Conservation (phyloP, 2,329 filamentous ascomycete species). For the Drechslerella dactyloides region DNA sequence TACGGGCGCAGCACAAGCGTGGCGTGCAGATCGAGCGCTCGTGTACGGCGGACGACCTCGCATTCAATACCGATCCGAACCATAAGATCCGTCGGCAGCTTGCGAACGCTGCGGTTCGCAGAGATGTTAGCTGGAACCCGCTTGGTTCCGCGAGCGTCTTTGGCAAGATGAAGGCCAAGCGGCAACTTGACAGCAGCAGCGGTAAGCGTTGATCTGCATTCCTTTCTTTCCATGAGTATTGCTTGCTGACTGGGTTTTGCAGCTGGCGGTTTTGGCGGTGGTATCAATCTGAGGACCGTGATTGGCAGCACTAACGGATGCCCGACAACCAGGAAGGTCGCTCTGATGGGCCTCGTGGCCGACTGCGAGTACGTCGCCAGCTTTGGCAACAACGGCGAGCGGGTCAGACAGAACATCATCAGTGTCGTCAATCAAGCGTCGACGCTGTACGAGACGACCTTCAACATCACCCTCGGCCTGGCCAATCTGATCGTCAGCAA, state of each 20-base stretch:
- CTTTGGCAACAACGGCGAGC: constrained; percentile 66
- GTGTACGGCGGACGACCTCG: constrained; percentile 77
- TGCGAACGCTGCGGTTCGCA: constrained; percentile 66
- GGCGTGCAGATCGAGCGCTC: constrained; percentile 60
- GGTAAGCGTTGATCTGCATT: constrained; percentile 10
- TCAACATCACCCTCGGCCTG: constrained; percentile 93
- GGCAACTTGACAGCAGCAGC: constrained; percentile 72
- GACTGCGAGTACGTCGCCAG: constrained; percentile 84
- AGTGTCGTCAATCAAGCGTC: constrained; percentile 80
- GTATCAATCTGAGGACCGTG: constrained; percentile 75
- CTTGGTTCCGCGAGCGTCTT: constrained; percentile 60
- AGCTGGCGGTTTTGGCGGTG: constrained; percentile 75
- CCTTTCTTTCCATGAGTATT: constrained; percentile 14
- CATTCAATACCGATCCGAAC: constrained; percentile 76
- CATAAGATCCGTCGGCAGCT: constrained; percentile 66
- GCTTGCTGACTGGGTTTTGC: constrained; percentile 11
- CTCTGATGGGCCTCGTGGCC: constrained; percentile 86
- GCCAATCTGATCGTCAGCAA: constrained; percentile 82
- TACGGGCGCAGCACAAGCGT: constrained; percentile 60
- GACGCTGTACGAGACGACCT: constrained; percentile 82
- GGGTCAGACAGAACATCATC: constrained; percentile 77
- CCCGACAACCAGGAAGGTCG: constrained; percentile 86
- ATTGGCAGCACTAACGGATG: constrained; percentile 87
- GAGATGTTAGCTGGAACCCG: constrained; percentile 66
- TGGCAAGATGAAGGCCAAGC: constrained; percentile 66